Evolutionary conservation across 371 early-diverging fungal genomes (phyloP), one percentile per base, ranked within the genome.

Genomic region (Aphelidium insulamus): DNA sequence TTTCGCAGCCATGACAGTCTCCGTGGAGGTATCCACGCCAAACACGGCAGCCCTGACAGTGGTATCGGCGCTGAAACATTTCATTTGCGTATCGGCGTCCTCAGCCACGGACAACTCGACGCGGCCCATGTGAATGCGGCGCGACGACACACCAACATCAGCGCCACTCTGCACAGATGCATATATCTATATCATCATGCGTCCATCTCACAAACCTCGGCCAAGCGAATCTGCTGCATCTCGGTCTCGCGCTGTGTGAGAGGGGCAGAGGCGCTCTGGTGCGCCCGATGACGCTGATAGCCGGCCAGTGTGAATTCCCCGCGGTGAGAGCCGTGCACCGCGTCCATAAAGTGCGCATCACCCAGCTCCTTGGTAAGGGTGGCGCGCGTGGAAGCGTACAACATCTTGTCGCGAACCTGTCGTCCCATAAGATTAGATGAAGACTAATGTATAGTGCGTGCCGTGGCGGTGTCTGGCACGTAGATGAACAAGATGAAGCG

Each of bases 321-420:
- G 46, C 20, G 18, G 28, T 50, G 47, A 17, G 80, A 75, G 17
- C 76, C 84, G 50, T 77, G 77, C 36, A 86, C 48, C n/a, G 55
- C 60, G 39, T 83, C 80, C 7, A 54, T 52, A 44, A 86, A 81
- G 28, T 63, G 61, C 26, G 67, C 57, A 27, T 77, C 77, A 10
- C 86, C 86, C 14, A 83, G 55, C 9, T 69, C 66, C 46, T 67
- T 78, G 8, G 66, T 59, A 40, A 82, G 47, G 2, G 74, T 67
- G 10, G 77, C 74, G 28, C 72, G 61, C 3, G 78, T 68, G 3
- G 82, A 65, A 9, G 86, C 84, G 45, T 81, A 80, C 27, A 86
- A 48, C 84, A 83, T 86, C 52, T 86, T 85, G 33, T 79, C 75
- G 12, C 85, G 63, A 19, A 82, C 69, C 36, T 63, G n/a, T n/a